Base-by-base conservation (phyloP, 2,329 filamentous ascomycete species). In the Clarireedia paspali region DNA sequence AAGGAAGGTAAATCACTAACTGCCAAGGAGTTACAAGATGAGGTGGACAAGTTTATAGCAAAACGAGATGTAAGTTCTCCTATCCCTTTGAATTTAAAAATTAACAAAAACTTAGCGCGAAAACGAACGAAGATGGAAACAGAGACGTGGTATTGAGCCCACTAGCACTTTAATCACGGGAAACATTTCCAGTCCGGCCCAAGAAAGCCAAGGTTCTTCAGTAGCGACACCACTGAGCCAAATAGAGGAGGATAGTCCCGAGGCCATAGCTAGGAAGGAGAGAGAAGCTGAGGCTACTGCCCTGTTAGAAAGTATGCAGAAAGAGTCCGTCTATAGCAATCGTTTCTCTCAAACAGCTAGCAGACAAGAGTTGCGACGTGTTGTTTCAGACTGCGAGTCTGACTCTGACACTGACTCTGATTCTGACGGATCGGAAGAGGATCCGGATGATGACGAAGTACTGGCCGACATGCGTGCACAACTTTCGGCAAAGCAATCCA, bases 341-440 rank as follows among this genome's bases (percentile, higher is more conserved):
- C 42, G 42, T 23, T 46, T 46, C 3, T 23, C 42, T 14, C 42
- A 36, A 15, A 48, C 23, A 5, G 46, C 24, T n/a, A 48, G 9
- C 10, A 23, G 15, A 6, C 23, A 15, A 36, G 26, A n/a, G 12
- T 6, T 9, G 7, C 17, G 4, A 10, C 14, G 6, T 30, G 23
- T 17, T 36, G 14, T 4, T 10, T 34, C 6, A 2, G 46, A 34
- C 30, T 34, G 10, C 2, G 27, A 30, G 6, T 30, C 27, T 1
- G 30, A 34, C 26, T 27, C 26, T 5, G 26, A 47, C 15, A 10
- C 27, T 1, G 30, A 34, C 26, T 27, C 26, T 5, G 26, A 47
- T 10, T 55, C 55, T 1, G 46, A 50, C 7, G 53, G 60, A 36
- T 63, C 61, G 15, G 61, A 62, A 14, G 62, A 63, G 36, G 62